Base-by-base conservation (phyloP, 2,329 filamentous ascomycete genomes). In the Fusarium sp. region DNA sequence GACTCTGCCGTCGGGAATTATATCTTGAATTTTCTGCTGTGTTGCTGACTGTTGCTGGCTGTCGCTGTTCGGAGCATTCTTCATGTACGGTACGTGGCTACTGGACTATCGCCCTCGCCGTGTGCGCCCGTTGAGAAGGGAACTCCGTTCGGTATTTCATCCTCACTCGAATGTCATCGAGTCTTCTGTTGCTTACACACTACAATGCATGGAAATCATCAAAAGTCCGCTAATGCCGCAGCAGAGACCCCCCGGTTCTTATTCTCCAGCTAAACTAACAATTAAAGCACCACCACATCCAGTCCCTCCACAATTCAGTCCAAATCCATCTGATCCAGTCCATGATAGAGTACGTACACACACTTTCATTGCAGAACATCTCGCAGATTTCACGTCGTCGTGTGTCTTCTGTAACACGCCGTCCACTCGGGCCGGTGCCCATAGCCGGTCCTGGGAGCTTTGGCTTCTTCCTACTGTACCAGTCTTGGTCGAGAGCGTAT, bases 151-250 rank as follows among this genome's bases (percentile, higher is more conserved):
- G 26, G 20, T 39, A 55, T 55, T 55, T 55, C 51, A 39, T 39
- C 36, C 51, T 48, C 51, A 47, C 54, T 55, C 36, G 57, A 64
- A 54, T 68, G 66, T 64, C 66, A 60, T 68, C 38, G 45, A 72
- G 36, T 62, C 47, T 38, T 68, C 66, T 30, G 42, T 55, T 63
- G 67, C 62, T 68, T 74, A 71, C 39, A 51, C 36, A 30, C 62
- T 52, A 44, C 57, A 24, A 58, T 64, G 57, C 65, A 59, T 57
- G 62, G 45, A 61, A 30, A 60, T 69, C 60, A 68, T 52, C 62
- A 55, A 58, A 62, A 63, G 57, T 72, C 71, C 70, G 62, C 68
- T 61, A 68, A 74, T 72, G 55, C 70, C 66, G 71, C 54, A 42
- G 44, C 30, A 71, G 54, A 47, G 26, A 24, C 32, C 50, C 56